phyloP scores from a whole-genome alignment of 2,329 filamentous ascomycete species.

The Pseudocercospora fuligena region DNA sequence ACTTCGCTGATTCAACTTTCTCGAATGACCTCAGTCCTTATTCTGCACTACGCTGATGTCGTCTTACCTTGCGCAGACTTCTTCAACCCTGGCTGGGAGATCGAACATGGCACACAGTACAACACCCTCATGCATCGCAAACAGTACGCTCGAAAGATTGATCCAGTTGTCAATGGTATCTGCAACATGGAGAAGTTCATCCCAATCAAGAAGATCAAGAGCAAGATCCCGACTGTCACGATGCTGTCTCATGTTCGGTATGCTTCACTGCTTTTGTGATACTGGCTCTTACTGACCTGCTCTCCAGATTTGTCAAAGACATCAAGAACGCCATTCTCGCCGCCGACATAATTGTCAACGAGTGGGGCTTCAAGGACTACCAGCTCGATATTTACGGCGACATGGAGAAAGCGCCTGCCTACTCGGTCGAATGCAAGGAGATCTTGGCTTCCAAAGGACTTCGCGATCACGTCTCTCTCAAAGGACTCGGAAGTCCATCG shows the following conservation, averaged over 20 bases:
- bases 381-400: slow-evolving; percentile 63
- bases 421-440: slow-evolving; percentile 59
- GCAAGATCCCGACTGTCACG: slow-evolving; percentile 59
- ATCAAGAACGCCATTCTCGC: slow-evolving; percentile 64
- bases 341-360: slow-evolving; percentile 65
- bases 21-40: slow-evolving; percentile 30
- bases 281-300: not conserved
- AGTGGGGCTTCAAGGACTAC: slow-evolving; percentile 64
- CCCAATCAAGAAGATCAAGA: slow-evolving; percentile 59
- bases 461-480: slow-evolving; percentile 50
- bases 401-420: slow-evolving; percentile 61
- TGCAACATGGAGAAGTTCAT: slow-evolving; percentile 63
- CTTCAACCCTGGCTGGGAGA: slow-evolving; percentile 64
- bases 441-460: slow-evolving; percentile 56
- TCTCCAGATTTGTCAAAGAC: slow-evolving; percentile 54
- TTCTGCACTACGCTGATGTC: slow-evolving; percentile 56
- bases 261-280: not conserved
- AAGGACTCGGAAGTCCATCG: slow-evolving; percentile 58
- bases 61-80: slow-evolving; percentile 55
- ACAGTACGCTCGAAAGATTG: slow-evolving; percentile 59
- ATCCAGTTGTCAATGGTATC: slow-evolving; percentile 65
- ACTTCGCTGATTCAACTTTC: slow-evolving; percentile 31
- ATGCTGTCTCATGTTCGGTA: slow-evolving; percentile 62
- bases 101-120: slow-evolving; percentile 61
- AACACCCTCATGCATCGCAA: slow-evolving; percentile 58